Conservation (phyloP, 495 filamentous ascomycete genomes). For the Articulospora tetracladia region DNA sequence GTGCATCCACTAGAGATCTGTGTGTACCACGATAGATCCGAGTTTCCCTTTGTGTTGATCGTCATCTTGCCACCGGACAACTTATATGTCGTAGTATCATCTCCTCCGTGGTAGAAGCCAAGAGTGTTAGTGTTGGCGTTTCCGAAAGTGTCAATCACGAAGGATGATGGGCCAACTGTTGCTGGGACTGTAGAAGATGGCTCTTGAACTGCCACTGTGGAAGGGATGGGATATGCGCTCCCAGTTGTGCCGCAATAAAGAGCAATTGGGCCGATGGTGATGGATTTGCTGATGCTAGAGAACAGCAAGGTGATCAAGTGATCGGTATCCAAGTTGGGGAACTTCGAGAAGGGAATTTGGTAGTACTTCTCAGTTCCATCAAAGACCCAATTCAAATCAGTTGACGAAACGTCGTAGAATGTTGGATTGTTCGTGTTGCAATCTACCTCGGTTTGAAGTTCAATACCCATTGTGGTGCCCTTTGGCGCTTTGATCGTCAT, state of each 20-base stretch:
- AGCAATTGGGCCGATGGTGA: slow-evolving; percentile 53
- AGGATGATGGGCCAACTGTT: slow-evolving; percentile 43
- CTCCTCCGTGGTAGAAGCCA: slow-evolving; percentile 67
- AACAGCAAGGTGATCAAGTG: slow-evolving; percentile 52
- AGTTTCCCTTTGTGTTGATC: slow-evolving; percentile 55
- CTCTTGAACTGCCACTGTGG: slow-evolving; percentile 31
- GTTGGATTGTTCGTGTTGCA: slow-evolving; percentile 36
- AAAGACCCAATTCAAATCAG: slow-evolving; percentile 56
- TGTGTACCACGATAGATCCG: slow-evolving; percentile 67
- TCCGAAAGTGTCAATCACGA: slow-evolving; percentile 68
- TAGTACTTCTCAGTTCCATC: slow-evolving; percentile 59
- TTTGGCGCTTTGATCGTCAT: slow-evolving; percentile 51
- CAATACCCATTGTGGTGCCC: slow-evolving; percentile 50
- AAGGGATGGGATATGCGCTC: slow-evolving; percentile 44
- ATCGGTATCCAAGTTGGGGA: slow-evolving; percentile 43
- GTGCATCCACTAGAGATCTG: slow-evolving; percentile 57
- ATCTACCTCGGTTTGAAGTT: slow-evolving; percentile 41
- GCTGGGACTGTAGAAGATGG: slow-evolving; percentile 44
- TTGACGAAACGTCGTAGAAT: slow-evolving; percentile 33
- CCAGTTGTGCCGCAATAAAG: slow-evolving; percentile 54
- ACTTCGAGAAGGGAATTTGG: slow-evolving; percentile 52
- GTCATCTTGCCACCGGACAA: slow-evolving; percentile 48
- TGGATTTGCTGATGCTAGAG: slow-evolving; percentile 36
- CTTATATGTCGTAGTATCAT: slow-evolving; percentile 53
- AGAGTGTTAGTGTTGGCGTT: slow-evolving; percentile 55